These are phyloP conservation scores for Tritrichomonas foetus DNA, from an alignment of 208 protist genomes.

Conservation along the genomic window DNA sequence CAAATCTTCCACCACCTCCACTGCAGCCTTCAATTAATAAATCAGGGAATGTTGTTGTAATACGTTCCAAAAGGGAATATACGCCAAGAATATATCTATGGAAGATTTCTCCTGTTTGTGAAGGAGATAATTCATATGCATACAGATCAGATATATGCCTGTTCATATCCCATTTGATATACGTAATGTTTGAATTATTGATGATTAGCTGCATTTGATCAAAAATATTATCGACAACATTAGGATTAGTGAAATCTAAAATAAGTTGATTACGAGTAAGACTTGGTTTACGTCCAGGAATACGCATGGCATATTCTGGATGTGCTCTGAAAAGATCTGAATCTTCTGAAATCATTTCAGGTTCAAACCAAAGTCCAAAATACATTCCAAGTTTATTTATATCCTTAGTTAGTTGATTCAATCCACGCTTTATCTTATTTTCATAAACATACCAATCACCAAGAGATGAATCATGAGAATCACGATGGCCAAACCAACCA, in stretches of 20 bases:
- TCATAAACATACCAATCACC: not conserved
- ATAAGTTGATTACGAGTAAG: not conserved
- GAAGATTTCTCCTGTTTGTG: not conserved
- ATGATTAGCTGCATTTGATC: not conserved
- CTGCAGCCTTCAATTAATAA: not conserved
- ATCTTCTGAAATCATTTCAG: not conserved
- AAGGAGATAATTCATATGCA: not conserved
- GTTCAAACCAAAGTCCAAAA: not conserved
- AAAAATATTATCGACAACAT: not conserved
- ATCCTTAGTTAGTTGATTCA: not conserved
- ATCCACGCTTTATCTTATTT: not conserved
- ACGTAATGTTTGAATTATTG: not conserved
- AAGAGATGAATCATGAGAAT: not conserved
- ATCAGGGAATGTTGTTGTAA: not conserved
- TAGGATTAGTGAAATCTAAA: not conserved
- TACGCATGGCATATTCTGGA: not conserved
- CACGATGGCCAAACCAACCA: not conserved
- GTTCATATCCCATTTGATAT: conserved; percentile 7
- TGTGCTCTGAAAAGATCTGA: not conserved
- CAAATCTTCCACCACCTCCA: not conserved
- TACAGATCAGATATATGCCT: not conserved
- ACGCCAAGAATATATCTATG: not conserved
- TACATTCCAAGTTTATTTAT: not conserved
- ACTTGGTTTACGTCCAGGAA: not conserved
- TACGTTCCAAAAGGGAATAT: not conserved